Evolutionary conservation across 805 yeast genomes (phyloP), one percentile per base, ranked within the genome.

Genomic region (Kregervanrija pseudodelftensis): DNA sequence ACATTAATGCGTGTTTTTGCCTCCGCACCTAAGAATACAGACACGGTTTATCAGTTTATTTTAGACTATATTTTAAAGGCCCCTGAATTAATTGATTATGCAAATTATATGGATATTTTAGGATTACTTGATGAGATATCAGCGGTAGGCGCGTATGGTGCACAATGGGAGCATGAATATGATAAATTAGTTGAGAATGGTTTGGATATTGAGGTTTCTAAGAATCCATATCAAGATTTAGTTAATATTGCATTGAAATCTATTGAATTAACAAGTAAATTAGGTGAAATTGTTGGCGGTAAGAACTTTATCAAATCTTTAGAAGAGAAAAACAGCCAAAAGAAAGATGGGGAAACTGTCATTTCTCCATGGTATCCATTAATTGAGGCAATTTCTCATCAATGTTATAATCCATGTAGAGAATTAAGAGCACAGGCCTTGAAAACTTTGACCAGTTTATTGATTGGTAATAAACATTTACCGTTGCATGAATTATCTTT

Each of bases 351-450:
- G 5, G 44, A 51, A 28, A 45, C 58, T 1, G 63, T 63, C 37
- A 56, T 66, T 15, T 53, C 57, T 11, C 53, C 62, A 17, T 68
- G 78, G 53, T 75, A 74, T 51, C 83, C 95, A 1, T 68, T 86
- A 48, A 70, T 85, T 30, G 91, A 87, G 58, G 95, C 95, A 0
- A 69, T 89, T 43, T 88, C 93, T 0, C 91, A 85, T 56, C 96
- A 90, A 60, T 85, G 96, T 59, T 74, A 84, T 59, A 89, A 89
- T 56, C 95, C 96, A 14, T 86, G 95, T 59, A 69, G 86, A 28
- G 89, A 85, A 56, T 68, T 89, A 10, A 69, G 95, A 35, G 63
- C 74, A 0, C 77, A 73, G 60, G 90, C 95, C 0, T 63, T 88
- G 36, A 70, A 72, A 15, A 62, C 76, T 0, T 70, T 90, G 42